A percentile compares a stretch with the other conserved stretches of the same genome.
Evolutionary conservation across 164 flowering plant species (phyloP).

Genomic region (Aristolochia fimbriata): DNA sequence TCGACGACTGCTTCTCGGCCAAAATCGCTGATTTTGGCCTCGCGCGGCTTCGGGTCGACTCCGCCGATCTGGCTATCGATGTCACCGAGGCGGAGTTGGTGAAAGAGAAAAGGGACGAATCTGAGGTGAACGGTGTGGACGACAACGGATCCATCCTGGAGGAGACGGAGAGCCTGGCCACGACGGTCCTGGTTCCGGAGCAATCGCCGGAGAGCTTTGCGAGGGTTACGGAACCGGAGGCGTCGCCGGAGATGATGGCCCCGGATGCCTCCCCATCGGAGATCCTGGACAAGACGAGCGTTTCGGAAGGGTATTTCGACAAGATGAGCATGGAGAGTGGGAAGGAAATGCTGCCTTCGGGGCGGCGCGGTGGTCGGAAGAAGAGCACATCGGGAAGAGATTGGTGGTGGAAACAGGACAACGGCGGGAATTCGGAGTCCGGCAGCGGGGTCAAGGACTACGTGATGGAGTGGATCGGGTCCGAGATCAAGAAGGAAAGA

Average conservation of each 20-base stretch:
- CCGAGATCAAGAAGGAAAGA: constrained; percentile 77
- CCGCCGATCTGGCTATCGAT: constrained; percentile 26
- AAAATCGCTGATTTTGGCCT: constrained; percentile 86
- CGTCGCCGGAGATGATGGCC: constrained; percentile 29
- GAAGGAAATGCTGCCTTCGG: constrained; percentile 17
- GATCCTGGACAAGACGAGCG: constrained; percentile 43
- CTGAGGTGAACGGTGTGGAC: constrained; percentile 13
- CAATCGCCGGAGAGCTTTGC: constrained; percentile 4
- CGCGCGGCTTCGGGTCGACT: constrained; percentile 40
- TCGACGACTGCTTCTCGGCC: constrained; percentile 55
- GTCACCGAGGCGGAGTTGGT: constrained; percentile 14
- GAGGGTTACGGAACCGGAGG: constrained; percentile 14
- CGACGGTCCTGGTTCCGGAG: constrained; percentile 8
- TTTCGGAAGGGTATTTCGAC: constrained; percentile 49
- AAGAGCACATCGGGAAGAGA: constrained; percentile 47
- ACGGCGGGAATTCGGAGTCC: constrained; percentile 37
- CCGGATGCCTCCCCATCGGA: constrained; percentile 44
- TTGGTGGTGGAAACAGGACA: constrained; percentile 90
- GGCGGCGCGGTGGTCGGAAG: constrained; percentile 21
- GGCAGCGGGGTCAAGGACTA: constrained; percentile 72
- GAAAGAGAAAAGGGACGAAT: background rate
- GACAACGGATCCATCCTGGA: constrained; percentile 62
- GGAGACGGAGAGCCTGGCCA: constrained; percentile 60
- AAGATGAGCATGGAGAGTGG: constrained; percentile 63
- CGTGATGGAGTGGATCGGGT: constrained; percentile 98